phyloP scores from a whole-genome alignment of 345 rosid genomes.

The Boechera retrofracta region DNA sequence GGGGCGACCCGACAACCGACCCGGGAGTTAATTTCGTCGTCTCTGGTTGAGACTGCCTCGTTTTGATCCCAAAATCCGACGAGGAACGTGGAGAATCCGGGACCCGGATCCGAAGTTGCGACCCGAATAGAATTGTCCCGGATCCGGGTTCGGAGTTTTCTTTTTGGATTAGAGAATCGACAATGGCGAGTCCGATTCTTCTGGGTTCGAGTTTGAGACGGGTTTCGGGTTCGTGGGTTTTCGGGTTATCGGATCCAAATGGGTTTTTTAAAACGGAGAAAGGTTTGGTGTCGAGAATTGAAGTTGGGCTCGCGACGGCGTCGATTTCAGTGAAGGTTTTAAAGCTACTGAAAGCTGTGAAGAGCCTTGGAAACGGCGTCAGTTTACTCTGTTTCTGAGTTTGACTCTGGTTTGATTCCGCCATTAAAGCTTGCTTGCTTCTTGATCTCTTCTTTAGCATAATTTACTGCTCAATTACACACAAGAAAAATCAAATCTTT shows the following conservation, averaged over 20 bases:
- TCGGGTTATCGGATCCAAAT: slow-evolving; percentile 54
- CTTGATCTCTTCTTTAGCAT: slow-evolving; percentile 55
- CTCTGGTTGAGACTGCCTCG: slow-evolving; percentile 51
- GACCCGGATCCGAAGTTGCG: slow-evolving; percentile 80
- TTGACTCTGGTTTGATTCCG: slow-evolving; percentile 55
- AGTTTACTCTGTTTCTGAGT: slow-evolving; percentile 54
- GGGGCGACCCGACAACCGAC: slow-evolving; percentile 52
- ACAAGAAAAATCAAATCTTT: neutral
- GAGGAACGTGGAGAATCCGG: slow-evolving; percentile 68
- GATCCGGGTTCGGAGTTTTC: slow-evolving; percentile 44
- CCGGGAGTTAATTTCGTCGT: slow-evolving; percentile 23
- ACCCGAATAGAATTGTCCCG: slow-evolving; percentile 72
- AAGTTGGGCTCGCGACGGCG: slow-evolving; percentile 76
- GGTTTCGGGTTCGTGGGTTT: slow-evolving; percentile 52
- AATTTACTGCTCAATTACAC: slow-evolving; percentile 29
- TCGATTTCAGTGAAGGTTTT: slow-evolving; percentile 60
- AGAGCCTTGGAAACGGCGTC: slow-evolving; percentile 68
- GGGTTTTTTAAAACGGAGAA: slow-evolving; percentile 72
- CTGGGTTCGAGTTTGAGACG: slow-evolving; percentile 60
- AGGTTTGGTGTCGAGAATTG: slow-evolving; percentile 81
- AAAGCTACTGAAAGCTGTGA: slow-evolving; percentile 59
- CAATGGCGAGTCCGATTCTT: slow-evolving; percentile 73
- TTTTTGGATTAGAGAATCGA: slow-evolving; percentile 62
- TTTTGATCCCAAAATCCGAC: slow-evolving; percentile 71
- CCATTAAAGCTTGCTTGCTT: slow-evolving; percentile 57